phyloP scores from a whole-genome alignment of 2,329 filamentous ascomycete species.

The Parascedosporium putredinis region DNA sequence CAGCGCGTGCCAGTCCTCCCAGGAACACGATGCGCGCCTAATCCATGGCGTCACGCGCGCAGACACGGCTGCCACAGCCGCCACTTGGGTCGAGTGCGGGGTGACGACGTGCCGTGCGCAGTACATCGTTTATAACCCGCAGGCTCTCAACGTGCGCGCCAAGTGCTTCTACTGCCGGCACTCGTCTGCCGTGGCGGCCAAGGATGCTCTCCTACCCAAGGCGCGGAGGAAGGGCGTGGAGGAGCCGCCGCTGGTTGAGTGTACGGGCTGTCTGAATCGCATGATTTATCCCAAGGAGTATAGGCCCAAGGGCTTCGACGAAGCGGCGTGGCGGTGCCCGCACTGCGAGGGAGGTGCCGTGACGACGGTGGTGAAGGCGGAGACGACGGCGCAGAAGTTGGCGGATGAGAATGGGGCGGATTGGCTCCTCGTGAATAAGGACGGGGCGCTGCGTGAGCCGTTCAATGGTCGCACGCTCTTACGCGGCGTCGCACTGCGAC shows the following conservation, averaged over 20 bases:
- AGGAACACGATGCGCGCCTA: constrained; percentile 16
- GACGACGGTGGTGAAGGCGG: constrained; percentile 24
- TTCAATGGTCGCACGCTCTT: constrained; percentile 30
- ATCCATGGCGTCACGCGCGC: constrained; percentile 20
- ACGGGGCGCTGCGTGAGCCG: constrained; percentile 21
- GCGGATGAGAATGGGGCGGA: constrained; percentile 27
- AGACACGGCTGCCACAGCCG: constrained; percentile 21
- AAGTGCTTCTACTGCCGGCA: constrained; percentile 40
- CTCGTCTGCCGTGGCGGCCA: too few species aligned
- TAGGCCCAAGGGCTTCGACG: constrained; percentile 23
- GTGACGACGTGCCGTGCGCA: constrained; percentile 32
- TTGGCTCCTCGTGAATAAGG: constrained; percentile 34
- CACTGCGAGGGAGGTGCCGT: constrained; percentile 13
- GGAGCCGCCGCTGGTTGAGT: constrained; percentile 32
- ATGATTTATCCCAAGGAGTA: constrained; percentile 37
- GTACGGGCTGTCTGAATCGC: constrained; percentile 30
- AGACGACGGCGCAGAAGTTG: constrained; percentile 27
- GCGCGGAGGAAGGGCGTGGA: too few species aligned
- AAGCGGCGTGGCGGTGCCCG: neutral
- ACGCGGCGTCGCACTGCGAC: constrained; percentile 23
- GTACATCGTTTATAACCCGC: constrained; percentile 37
- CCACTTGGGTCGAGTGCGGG: constrained; percentile 37
- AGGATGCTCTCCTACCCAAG: too few species aligned
- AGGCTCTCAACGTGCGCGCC: constrained; percentile 28
- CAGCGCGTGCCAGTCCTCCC: constrained; percentile 10